Evolutionary conservation across 1,284 basidiomycete genomes (phyloP).

Genomic region (Ceratobasidium papillatum): DNA sequence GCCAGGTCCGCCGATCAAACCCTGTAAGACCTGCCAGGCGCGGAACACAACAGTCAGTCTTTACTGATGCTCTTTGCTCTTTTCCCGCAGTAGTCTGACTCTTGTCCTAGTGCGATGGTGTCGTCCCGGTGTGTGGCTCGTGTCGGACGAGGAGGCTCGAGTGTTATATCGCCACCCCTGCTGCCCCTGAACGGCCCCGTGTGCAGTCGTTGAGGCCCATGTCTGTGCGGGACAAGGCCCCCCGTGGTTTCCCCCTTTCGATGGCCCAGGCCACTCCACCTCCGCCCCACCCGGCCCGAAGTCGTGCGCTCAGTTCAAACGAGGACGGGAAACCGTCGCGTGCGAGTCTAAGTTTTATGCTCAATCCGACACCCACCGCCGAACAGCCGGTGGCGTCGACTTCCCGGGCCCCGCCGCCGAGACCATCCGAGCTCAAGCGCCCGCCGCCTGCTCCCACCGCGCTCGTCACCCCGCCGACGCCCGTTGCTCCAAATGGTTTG

Average conservation of each 20-base stretch:
- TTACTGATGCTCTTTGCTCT: background rate
- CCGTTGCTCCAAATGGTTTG: conserved; percentile 9
- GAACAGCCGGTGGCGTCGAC: conserved; percentile 10
- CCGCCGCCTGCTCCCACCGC: background rate
- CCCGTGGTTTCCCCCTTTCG: conserved; percentile 9
- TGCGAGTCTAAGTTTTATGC: conserved; percentile 34
- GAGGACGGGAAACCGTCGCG: conserved; percentile 22
- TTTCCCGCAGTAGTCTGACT: background rate
- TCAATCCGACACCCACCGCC: conserved; percentile 10
- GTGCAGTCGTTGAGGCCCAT: background rate
- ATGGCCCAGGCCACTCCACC: background rate
- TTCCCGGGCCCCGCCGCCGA: conserved; percentile 1
- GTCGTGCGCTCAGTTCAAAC: background rate
- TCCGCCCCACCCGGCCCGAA: background rate
- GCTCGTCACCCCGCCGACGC: conserved; percentile 33
- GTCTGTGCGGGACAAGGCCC: conserved; percentile 7
- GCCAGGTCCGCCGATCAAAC: background rate
- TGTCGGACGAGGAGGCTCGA: conserved; percentile 19
- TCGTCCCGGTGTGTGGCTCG: conserved; percentile 27
- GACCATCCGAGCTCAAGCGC: conserved; percentile 8
- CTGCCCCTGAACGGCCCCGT: background rate
- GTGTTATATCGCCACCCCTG: conserved; percentile 26
- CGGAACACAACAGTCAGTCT: conserved; percentile 31
- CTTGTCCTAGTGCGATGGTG: conserved; percentile 25
- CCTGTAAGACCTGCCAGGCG: conserved; percentile 37